These are phyloP conservation scores for Begonia loranthoides DNA, from an alignment of 306 rosid species.

Conservation along the genomic window DNA sequence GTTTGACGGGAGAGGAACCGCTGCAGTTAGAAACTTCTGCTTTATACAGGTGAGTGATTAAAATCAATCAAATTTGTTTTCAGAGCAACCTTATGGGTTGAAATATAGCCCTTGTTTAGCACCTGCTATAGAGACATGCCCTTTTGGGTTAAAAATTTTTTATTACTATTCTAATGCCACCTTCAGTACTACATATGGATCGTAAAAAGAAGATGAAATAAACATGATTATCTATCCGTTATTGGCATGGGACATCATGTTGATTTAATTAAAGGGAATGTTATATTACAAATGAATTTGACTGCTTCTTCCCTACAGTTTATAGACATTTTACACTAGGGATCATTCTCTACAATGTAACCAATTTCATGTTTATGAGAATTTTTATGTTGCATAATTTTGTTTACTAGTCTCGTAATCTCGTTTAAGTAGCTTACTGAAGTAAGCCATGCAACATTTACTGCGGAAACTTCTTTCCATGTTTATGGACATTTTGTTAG, in stretches of 20 bases:
- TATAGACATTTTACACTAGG: neutral
- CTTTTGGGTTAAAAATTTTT: conserved; percentile 2
- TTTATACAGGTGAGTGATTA: conserved; percentile 43
- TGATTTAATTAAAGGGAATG: no score
- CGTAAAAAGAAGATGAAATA: no score
- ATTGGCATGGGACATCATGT: no score
- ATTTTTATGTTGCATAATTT: neutral
- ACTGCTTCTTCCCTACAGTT: neutral
- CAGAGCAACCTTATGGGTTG: conserved; percentile 7
- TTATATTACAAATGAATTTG: neutral
- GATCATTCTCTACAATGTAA: neutral
- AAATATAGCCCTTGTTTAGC: neutral
- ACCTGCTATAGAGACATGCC: neutral
- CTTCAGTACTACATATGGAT: neutral
- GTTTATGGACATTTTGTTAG: no score
- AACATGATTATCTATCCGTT: no score
- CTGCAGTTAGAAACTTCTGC: conserved; percentile 21
- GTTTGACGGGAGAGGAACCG: conserved; percentile 20
- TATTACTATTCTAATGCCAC: neutral
- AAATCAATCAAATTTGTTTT: conserved; percentile 5
- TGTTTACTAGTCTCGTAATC: no score
- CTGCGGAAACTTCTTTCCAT: no score
- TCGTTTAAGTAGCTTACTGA: no score
- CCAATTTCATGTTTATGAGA: neutral
- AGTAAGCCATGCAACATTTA: no score